These are phyloP conservation scores for Mycena filopes DNA, from an alignment of 768 basidiomycete species.

Conservation along the genomic window DNA sequence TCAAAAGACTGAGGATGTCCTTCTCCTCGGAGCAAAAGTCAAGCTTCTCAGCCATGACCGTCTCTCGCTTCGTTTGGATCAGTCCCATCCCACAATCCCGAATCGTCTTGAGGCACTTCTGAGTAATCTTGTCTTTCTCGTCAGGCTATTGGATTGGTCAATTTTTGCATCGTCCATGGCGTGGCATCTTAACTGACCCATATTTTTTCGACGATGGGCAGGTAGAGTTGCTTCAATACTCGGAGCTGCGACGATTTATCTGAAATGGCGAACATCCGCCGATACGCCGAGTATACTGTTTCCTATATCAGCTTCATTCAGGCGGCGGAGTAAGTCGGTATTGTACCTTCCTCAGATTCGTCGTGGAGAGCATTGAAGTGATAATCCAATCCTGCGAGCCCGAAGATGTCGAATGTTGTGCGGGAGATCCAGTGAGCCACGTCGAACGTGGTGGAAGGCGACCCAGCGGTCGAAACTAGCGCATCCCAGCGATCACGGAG, in stretches of 20 bases:
- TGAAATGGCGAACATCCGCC: slow-evolving; percentile 59
- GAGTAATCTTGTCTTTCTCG: slow-evolving; percentile 49
- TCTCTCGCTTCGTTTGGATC: slow-evolving; percentile 53
- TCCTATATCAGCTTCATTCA: not conserved
- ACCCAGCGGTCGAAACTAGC: slow-evolving; percentile 38
- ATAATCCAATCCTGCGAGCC: slow-evolving; percentile 66
- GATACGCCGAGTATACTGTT: slow-evolving; percentile 34
- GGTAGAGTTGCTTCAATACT: slow-evolving; percentile 55
- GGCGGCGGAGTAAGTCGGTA: not conserved
- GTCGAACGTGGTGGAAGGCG: slow-evolving; percentile 49
- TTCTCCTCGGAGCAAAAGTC: slow-evolving; percentile 46
- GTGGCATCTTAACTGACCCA: slow-evolving; percentile 48
- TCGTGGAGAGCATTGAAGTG: slow-evolving; percentile 60
- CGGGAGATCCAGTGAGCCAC: slow-evolving; percentile 69
- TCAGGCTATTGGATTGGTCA: slow-evolving; percentile 49
- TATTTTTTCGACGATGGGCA: slow-evolving; percentile 56
- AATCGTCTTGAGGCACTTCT: slow-evolving; percentile 52
- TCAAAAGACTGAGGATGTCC: slow-evolving; percentile 60
- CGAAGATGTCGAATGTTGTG: slow-evolving; percentile 72
- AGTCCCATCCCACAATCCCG: slow-evolving; percentile 53
- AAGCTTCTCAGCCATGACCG: slow-evolving; percentile 48
- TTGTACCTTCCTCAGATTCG: slow-evolving; percentile 51
- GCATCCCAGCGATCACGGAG: slow-evolving; percentile 56
- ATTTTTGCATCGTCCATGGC: not conserved
- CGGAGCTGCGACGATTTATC: slow-evolving; percentile 55